Conservation (phyloP, 1,139 yeast genomes). For the Diutina ranongensis region DNA sequence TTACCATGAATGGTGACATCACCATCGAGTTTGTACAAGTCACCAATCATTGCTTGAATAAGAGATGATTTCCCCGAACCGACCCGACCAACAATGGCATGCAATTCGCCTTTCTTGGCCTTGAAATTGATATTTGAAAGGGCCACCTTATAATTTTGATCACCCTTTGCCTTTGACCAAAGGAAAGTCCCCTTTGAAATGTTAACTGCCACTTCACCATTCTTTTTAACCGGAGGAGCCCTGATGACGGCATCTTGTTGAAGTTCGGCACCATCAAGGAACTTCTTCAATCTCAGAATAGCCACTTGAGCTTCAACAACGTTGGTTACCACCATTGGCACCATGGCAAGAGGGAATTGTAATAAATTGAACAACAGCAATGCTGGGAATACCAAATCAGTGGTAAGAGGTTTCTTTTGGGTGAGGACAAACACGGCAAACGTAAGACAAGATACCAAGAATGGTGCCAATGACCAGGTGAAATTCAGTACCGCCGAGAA, state of each 20-base stretch:
- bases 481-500: constrained; percentile 65
- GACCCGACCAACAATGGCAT: constrained; percentile 86
- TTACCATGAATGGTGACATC: constrained; percentile 63
- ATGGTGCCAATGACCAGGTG: constrained; percentile 83
- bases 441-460: constrained; percentile 82
- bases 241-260: constrained; percentile 68
- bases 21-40: constrained; percentile 71
- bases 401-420: constrained; percentile 58
- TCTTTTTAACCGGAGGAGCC: constrained; percentile 16
- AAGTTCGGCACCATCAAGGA: constrained; percentile 66
- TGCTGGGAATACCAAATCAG: constrained; percentile 94
- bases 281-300: constrained; percentile 58
- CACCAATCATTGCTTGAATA: constrained; percentile 77
- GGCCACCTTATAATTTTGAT: constrained; percentile 56
- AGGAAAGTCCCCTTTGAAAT: constrained; percentile 72
- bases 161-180: constrained; percentile 73
- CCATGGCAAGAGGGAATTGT: constrained; percentile 84
- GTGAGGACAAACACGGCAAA: constrained; percentile 71
- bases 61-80: constrained; percentile 90
- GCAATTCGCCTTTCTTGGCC: constrained; percentile 71
- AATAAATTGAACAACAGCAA: constrained; percentile 75
- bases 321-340: constrained; percentile 83
- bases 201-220: constrained; percentile 62
- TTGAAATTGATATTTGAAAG: constrained; percentile 55
- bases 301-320: constrained; percentile 90